Conservation (phyloP, 225 moss, liverwort and hornwort genomes). For the Rhytidiadelphus loreus region DNA sequence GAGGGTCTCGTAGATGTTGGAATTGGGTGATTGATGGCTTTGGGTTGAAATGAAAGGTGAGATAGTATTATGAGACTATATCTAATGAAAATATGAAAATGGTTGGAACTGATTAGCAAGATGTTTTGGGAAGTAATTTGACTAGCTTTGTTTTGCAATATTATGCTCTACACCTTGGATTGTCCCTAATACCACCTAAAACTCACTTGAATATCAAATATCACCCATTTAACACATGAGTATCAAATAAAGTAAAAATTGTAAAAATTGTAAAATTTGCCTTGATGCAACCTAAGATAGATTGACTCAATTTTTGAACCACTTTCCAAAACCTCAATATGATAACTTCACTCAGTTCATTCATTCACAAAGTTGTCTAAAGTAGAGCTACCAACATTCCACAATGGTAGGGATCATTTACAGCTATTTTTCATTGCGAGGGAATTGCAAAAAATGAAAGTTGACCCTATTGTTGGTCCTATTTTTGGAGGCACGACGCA, state of each 20-base stretch:
- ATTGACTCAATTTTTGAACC: not conserved
- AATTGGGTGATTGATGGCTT: no score
- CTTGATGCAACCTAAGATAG: not conserved
- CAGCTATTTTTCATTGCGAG: rapidly evolving
- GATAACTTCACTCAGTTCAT: no score
- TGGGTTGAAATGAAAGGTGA: no score
- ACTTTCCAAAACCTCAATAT: not conserved
- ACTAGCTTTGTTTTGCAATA: not conserved
- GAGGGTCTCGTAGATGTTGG: no score
- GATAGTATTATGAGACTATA: not conserved
- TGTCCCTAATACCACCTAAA: not conserved
- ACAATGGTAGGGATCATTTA: not conserved
- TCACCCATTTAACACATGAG: no score
- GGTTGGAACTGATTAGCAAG: not conserved
- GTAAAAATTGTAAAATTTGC: not conserved
- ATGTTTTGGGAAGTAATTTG: not conserved
- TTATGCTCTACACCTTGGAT: not conserved
- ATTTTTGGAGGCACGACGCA: no score
- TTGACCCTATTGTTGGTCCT: rapidly evolving
- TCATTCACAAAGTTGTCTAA: not conserved
- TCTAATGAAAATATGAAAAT: not conserved
- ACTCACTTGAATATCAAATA: not conserved
- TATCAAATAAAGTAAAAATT: no score
- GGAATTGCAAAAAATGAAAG: not conserved
- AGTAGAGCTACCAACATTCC: not conserved